Conservation (phyloP, 441 rosid species). For the Macaranga tanarius region DNA sequence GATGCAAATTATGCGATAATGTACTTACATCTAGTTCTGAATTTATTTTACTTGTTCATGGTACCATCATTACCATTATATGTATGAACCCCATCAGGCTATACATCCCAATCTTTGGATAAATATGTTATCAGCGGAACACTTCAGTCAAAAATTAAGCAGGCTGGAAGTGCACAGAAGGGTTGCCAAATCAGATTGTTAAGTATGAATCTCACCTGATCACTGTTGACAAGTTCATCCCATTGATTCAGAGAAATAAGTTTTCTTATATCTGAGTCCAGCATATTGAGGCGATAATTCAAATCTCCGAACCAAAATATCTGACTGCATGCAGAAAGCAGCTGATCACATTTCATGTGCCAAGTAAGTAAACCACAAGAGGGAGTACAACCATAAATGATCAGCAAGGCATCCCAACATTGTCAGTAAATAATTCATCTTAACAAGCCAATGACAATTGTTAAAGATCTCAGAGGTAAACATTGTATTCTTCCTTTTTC, state of each 20-base stretch:
- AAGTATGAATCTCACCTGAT: constrained; percentile 54
- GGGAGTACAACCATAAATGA: neutral
- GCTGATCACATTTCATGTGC: constrained; percentile 11
- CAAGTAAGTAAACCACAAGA: neutral
- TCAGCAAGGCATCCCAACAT: neutral
- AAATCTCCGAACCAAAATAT: constrained; percentile 98
- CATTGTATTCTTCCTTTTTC: neutral
- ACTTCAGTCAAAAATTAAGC: constrained; percentile 32
- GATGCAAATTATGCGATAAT: neutral
- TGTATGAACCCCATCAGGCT: neutral
- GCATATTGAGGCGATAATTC: constrained; percentile 84
- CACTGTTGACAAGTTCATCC: constrained; percentile 73
- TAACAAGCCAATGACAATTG: neutral
- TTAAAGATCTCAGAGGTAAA: neutral
- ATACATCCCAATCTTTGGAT: neutral
- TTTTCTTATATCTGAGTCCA: constrained; percentile 71
- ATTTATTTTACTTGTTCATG: neutral
- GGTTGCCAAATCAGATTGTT: neutral
- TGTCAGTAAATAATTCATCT: neutral
- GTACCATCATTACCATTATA: neutral
- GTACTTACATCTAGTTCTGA: neutral
- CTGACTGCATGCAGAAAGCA: constrained; percentile 57
- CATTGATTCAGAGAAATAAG: constrained; percentile 70
- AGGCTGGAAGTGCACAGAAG: neutral
- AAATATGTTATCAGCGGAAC: neutral